Conservation (phyloP, 1,284 basidiomycete species). For the Kwoniella shivajii region DNA sequence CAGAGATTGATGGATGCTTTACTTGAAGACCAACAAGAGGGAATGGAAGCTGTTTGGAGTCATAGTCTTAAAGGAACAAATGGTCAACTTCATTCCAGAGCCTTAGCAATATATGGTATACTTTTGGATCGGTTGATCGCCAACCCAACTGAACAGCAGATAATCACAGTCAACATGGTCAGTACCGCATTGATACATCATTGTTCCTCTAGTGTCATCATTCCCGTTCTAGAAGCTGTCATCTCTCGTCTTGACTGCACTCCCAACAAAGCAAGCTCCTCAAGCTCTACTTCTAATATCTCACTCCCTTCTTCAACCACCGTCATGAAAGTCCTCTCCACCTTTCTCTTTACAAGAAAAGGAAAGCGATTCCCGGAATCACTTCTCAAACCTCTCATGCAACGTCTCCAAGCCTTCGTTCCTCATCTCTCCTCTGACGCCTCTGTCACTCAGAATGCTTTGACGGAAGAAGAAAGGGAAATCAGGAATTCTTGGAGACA, state of each 20-base stretch:
- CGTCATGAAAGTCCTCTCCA: conserved; percentile 42
- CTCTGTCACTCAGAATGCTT: conserved; percentile 4
- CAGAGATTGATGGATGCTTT: conserved; percentile 36
- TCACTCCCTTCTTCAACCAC: conserved; percentile 15
- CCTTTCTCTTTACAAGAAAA: conserved; percentile 57
- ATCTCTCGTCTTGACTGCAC: conserved; percentile 27
- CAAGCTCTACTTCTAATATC: conserved; percentile 13
- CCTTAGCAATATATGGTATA: conserved; percentile 64
- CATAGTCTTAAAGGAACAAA: conserved; percentile 59
- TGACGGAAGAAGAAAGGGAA: conserved; percentile 1
- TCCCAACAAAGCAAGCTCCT: conserved; percentile 6
- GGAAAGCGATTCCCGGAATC: conserved; percentile 58
- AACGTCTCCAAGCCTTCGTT: conserved; percentile 32
- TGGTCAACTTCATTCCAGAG: conserved; percentile 75
- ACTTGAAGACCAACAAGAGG: conserved; percentile 33
- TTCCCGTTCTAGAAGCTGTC: conserved; percentile 60
- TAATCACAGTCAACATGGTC: conserved; percentile 55
- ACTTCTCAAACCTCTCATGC: conserved; percentile 53
- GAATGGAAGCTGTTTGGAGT: conserved; percentile 48
- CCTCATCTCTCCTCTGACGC: conserved; percentile 15
- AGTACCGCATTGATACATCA: conserved; percentile 80
- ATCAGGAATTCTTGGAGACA: conserved; percentile 26
- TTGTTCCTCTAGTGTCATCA: conserved; percentile 66
- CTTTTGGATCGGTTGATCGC: conserved; percentile 52
- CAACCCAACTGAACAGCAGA: conserved; percentile 41